These are phyloP conservation scores for Rhizopogon rudus DNA, from an alignment of 768 basidiomycete species.

Conservation along the genomic window DNA sequence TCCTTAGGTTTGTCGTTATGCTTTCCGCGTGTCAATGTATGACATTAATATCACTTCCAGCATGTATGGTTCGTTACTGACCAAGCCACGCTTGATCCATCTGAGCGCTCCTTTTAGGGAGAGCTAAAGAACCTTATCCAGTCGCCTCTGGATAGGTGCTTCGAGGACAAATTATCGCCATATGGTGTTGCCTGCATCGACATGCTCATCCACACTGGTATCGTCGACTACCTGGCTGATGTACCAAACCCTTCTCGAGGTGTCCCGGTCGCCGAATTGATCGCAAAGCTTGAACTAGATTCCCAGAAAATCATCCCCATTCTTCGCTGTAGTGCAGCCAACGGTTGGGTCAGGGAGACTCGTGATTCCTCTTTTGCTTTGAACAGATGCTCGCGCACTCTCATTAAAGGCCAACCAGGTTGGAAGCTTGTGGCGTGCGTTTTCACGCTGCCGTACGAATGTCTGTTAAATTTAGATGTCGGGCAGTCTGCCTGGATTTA, in stretches of 20 bases:
- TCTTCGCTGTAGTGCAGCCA: constrained; percentile 11
- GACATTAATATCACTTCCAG: neutral
- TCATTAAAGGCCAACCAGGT: constrained; percentile 3
- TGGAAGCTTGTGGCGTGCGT: constrained; percentile 4
- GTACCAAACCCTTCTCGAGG: constrained; percentile 1
- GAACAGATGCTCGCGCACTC: constrained; percentile 12
- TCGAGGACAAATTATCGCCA: constrained; percentile 3
- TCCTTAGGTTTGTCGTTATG: neutral
- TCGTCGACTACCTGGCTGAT: constrained; percentile 11
- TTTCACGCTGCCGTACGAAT: neutral
- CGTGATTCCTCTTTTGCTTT: constrained; percentile 13
- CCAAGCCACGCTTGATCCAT: neutral
- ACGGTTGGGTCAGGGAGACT: constrained; percentile 17
- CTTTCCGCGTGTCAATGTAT: neutral
- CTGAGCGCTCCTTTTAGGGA: neutral
- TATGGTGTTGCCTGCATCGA: constrained; percentile 14
- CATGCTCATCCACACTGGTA: constrained; percentile 11
- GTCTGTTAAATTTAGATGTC: neutral
- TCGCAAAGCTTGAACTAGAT: constrained; percentile 10
- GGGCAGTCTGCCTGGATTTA: constrained; percentile 10
- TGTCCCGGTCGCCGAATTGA: constrained; percentile 7
- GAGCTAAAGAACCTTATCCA: constrained; percentile 1
- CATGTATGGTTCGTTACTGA: neutral
- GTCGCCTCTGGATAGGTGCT: neutral
- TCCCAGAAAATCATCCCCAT: constrained; percentile 9